Evolutionary conservation across 176 grass and related monocot genomes (phyloP), one percentile per base, ranked within the genome.

Genomic region (Dendrocalamus sinicus): DNA sequence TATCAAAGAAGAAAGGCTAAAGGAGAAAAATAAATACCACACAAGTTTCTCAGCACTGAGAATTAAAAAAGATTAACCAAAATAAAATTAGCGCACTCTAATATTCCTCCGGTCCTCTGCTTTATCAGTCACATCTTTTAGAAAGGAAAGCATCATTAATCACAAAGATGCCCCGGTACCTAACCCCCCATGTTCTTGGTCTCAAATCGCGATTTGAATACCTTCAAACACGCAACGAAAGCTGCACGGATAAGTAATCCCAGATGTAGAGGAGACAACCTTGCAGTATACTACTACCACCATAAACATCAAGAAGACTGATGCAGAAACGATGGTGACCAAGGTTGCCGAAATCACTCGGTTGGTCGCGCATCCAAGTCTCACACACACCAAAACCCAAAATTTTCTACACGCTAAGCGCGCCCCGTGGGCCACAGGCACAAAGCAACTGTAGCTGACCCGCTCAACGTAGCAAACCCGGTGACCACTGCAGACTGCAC

Each of bases 51-150:
- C 61, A 37, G 30, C 84, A 80, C 89, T 52, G 17, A 87, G 75
- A 84, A 70, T 80, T 68, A 16, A 40, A 84, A 87, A 71, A 28
- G 75, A 60, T 76, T 28, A 54, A 19, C 35, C 20, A 84, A 85
- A 81, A 81, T 71, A 70, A 90, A 65, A 85, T 62, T 61, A 76
- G 77, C 67, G 54, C 55, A 23, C 65, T 59, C 81, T 13, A 44
- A 63, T 40, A 78, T 50, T 81, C 64, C 81, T 50, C 71, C 64
- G 70, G 70, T 44, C 70, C 32, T 58, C 73, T 72, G 68, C 46
- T 91, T 91, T 91, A 72, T 43, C 81, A 81, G 66, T 51, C 70
- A 4, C 81, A 85, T 85, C 81, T 91, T 85, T 91, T 67, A 76
- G 30, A 91, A 88, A 91, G 89, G 64, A 46, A 74, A 57, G 65